Evolutionary conservation across 257 asterid genomes (phyloP).

Genomic region (Salvia miltiorrhiza): DNA sequence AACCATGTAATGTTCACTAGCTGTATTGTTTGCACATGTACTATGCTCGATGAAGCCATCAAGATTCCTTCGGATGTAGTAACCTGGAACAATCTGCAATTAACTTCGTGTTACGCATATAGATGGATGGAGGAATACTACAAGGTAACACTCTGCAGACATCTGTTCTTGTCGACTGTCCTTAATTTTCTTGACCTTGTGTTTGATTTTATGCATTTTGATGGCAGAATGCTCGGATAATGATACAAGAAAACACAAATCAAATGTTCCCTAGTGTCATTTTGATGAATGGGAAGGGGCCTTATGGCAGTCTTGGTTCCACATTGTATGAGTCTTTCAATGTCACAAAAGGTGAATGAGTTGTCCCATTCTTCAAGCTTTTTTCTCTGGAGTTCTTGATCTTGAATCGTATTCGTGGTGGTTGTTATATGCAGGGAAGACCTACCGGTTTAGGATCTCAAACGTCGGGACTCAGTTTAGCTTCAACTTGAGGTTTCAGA

Average conservation of each 20-base stretch:
- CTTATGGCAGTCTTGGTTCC: slow-evolving; percentile 20
- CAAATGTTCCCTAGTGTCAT: slow-evolving; percentile 20
- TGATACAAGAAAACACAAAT: background rate
- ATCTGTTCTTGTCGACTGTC: background rate
- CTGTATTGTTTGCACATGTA: slow-evolving; percentile 90
- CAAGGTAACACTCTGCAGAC: slow-evolving; percentile 19
- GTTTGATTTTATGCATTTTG: background rate
- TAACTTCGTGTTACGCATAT: slow-evolving; percentile 15
- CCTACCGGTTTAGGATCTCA: slow-evolving; percentile 44
- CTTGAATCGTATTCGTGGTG: background rate
- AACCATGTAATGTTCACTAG: slow-evolving; percentile 96
- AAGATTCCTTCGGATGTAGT: slow-evolving; percentile 80
- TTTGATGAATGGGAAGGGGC: slow-evolving; percentile 41
- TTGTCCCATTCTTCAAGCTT: background rate
- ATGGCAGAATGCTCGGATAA: slow-evolving; percentile 21
- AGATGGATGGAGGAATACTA: slow-evolving; percentile 18
- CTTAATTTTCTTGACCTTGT: background rate
- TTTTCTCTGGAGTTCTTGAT: background rate
- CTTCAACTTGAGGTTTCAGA: slow-evolving; percentile 49
- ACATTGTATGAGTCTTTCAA: slow-evolving; percentile 24
- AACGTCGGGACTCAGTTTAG: slow-evolving; percentile 43
- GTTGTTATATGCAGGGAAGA: slow-evolving; percentile 33
- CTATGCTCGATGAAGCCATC: slow-evolving; percentile 87
- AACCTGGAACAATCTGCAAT: slow-evolving; percentile 96
- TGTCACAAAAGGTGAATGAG: slow-evolving; percentile 29